Conservation (phyloP, 2,329 filamentous ascomycete species). For the Colletotrichum incanum region DNA sequence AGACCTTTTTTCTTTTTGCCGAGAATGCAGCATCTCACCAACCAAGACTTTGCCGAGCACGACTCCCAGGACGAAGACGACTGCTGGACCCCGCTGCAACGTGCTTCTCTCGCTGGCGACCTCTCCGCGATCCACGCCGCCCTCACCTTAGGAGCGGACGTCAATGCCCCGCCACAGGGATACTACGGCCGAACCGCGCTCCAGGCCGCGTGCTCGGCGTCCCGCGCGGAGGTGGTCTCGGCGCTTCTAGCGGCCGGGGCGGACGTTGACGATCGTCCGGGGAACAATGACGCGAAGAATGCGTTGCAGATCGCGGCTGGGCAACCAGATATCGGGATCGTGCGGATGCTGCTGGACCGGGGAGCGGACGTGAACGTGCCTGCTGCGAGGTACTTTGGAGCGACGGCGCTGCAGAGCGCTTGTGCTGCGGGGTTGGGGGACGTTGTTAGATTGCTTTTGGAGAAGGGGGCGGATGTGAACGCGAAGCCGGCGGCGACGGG, state of each 20-base stretch:
- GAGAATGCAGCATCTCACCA: not conserved
- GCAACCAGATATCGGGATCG: constrained; percentile 46
- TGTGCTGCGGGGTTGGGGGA: constrained; percentile 48
- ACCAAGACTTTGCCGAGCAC: not conserved
- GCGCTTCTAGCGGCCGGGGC: constrained; percentile 52
- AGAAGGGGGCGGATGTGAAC: constrained; percentile 53
- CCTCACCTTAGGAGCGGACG: constrained; percentile 48
- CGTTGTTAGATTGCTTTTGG: constrained; percentile 49
- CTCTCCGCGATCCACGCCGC: constrained; percentile 47
- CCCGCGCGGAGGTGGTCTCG: constrained; percentile 48
- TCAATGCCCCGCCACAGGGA: constrained; percentile 52
- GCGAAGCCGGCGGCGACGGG: constrained; percentile 44
- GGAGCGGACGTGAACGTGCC: constrained; percentile 52
- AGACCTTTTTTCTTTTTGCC: not conserved
- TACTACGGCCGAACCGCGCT: constrained; percentile 57
- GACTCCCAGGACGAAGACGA: constrained; percentile 47
- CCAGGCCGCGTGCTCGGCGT: constrained; percentile 53
- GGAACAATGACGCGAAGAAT: constrained; percentile 55
- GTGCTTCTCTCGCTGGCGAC: constrained; percentile 53
- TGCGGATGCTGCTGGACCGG: constrained; percentile 48
- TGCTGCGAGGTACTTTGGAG: constrained; percentile 51
- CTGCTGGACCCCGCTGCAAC: constrained; percentile 55
- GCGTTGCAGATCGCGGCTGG: constrained; percentile 57
- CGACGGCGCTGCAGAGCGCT: constrained; percentile 58
- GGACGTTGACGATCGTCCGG: constrained; percentile 52